Base-by-base conservation (phyloP, 768 basidiomycete genomes). In the Paxillus ammoniavirescens region DNA sequence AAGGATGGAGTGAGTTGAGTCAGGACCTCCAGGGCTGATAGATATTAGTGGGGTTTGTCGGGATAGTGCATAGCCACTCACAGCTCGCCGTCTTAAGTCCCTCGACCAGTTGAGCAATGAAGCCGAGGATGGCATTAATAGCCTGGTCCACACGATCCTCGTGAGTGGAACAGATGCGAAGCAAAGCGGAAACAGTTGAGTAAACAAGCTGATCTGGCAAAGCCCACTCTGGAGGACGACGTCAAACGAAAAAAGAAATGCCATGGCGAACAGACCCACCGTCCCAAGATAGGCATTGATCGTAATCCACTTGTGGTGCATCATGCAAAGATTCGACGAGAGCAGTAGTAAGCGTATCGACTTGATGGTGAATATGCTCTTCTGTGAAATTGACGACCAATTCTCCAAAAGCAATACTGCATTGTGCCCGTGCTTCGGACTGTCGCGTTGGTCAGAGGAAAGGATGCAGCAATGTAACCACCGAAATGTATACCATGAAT, bases 191-290 rank as follows among this genome's bases (percentile, higher is more conserved):
- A 21, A 91, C 79, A 4, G 86, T 91, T 1, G 88, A 84, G 63
- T 78, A 89, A 1, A 90, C 86, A 38, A 95, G 79, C 63, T 93
- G 89, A 69, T 95, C 90, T 36, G 93, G 86, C 31, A 91, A 76
- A 3, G 91, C 81, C 91, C 91, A 93, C 59, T 91, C 92, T 93
- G 42, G n/a, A 36, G 28, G 15, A 28, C 12, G 17, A 47, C n/a
- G 18, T 57, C 14, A 61, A 47, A 44, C n/a, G n/a, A 37, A 18
- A 28, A 6, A 36, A 40, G 5, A 13, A 12, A 21, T 21, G 5
- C 15, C 38, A 26, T 40, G 26, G 18, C 13, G 45, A 38, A 43
- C 37, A 55, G 40, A 53, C 73, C 49, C 62, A 92, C 91, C 89
- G 61, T 84, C 79, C 92, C 92, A 94, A 5, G 84, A 85, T 5